Percentiles rank a stretch among this genome's conserved stretches.
phyloP scores from a whole-genome alignment of 768 basidiomycete genomes.

The Tylopilus plumbeoviolaceoides region DNA sequence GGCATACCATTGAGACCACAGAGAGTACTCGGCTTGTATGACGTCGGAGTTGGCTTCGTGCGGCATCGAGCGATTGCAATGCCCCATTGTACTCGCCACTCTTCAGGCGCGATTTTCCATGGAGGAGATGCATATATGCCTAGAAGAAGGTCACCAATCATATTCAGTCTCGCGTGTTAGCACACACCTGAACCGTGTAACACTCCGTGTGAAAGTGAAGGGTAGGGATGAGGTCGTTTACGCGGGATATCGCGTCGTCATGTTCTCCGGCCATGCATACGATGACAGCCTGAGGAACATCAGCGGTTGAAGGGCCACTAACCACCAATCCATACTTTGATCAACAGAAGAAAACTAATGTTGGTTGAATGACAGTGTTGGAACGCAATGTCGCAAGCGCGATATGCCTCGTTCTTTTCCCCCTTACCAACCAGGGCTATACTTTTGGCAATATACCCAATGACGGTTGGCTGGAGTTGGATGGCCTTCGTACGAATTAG shows the following conservation, averaged over 20 bases:
- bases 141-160: not conserved
- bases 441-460: not conserved
- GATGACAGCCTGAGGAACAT: not conserved
- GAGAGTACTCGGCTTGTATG: not conserved
- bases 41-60: not conserved
- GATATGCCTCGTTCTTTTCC: not conserved
- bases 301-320: too few species aligned
- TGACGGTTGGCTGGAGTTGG: not conserved
- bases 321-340: not conserved
- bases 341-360: not conserved
- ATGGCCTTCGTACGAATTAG: not conserved
- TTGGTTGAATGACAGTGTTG: not conserved
- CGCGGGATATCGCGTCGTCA: not conserved
- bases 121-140: slow-evolving; percentile 2
- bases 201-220: not conserved
- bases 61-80: not conserved
- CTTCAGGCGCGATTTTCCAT: not conserved
- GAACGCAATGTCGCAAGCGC: slow-evolving; percentile 1
- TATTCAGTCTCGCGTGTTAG: too few species aligned
- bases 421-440: not conserved
- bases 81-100: not conserved
- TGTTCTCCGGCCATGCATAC: not conserved
- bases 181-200: not conserved
- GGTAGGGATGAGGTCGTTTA: not conserved
- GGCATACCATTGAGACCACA: not conserved